phyloP scores from a whole-genome alignment of 2,329 filamentous ascomycete genomes.

The Beauveria rudraprayagi region DNA sequence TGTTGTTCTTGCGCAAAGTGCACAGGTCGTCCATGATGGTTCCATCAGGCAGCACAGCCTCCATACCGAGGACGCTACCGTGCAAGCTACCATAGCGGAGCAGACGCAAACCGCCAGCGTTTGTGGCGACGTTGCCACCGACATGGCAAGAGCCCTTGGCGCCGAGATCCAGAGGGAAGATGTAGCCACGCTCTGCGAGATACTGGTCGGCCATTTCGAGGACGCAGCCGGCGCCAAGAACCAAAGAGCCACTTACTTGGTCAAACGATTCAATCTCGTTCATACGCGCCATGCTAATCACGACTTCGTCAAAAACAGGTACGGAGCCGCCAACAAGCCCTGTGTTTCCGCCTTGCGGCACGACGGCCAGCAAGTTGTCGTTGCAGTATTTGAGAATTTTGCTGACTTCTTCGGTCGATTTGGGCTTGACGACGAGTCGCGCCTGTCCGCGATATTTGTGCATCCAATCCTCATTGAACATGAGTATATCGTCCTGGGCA shows the following conservation, averaged over 20 bases:
- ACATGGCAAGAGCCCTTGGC: constrained; percentile 97
- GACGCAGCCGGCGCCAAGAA: constrained; percentile 85
- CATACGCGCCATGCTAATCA: constrained; percentile 85
- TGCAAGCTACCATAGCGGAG: constrained; percentile 91
- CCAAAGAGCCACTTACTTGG: constrained; percentile 81
- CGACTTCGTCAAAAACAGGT: constrained; percentile 96
- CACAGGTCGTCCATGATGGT: constrained; percentile 85
- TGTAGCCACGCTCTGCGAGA: constrained; percentile 71
- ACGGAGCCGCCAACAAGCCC: constrained; percentile 92
- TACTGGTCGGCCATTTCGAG: constrained; percentile 83
- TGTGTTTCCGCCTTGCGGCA: constrained; percentile 95
- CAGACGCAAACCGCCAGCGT: constrained; percentile 83
- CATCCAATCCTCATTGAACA: constrained; percentile 99
- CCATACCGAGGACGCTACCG: constrained; percentile 83
- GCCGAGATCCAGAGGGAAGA: constrained; percentile 95
- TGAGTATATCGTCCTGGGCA: constrained; percentile 70
- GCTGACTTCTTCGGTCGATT: constrained; percentile 80
- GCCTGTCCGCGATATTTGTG: constrained; percentile 92
- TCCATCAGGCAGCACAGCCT: constrained; percentile 88
- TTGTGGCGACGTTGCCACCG: constrained; percentile 91
- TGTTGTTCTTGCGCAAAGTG: constrained; percentile 94
- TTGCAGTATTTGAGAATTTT: constrained; percentile 92
- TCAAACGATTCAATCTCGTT: constrained; percentile 88
- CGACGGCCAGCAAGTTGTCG: constrained; percentile 81
- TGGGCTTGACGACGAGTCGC: constrained; percentile 78